Evolutionary conservation across 352 stramenopile species (phyloP).

Genomic region (Pythium pyrilobum): DNA sequence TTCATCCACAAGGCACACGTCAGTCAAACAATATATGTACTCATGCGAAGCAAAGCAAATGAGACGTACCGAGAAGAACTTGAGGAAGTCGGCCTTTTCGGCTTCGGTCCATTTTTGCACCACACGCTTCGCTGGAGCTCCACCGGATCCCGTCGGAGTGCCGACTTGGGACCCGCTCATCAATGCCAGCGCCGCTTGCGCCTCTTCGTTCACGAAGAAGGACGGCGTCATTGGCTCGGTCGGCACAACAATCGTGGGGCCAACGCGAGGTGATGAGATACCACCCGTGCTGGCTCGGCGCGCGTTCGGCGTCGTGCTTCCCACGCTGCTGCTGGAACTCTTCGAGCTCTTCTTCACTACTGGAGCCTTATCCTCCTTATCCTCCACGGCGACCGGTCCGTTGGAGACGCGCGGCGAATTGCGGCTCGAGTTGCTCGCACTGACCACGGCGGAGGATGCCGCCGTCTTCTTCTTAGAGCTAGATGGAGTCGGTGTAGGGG

Average conservation of each 20-base stretch:
- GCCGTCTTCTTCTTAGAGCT: slow-evolving; percentile 21
- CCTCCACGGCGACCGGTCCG: neutral
- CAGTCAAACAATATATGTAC: neutral
- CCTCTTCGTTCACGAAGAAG: slow-evolving; percentile 16
- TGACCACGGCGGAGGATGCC: slow-evolving; percentile 1
- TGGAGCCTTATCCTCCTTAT: slow-evolving; percentile 10
- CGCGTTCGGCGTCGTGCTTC: slow-evolving; percentile 1
- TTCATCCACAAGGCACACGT: neutral
- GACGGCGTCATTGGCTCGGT: slow-evolving; percentile 2
- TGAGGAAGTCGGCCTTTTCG: slow-evolving; percentile 86
- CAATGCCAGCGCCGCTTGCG: slow-evolving; percentile 17
- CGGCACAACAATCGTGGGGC: slow-evolving; percentile 18
- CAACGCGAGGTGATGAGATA: slow-evolving; percentile 16
- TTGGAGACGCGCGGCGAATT: slow-evolving; percentile 16
- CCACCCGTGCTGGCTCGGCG: slow-evolving; percentile 7
- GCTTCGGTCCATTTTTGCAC: slow-evolving; percentile 89
- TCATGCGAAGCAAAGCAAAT: neutral
- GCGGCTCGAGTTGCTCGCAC: slow-evolving; percentile 1
- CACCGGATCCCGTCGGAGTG: slow-evolving; percentile 17
- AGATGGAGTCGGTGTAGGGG: slow-evolving; percentile 2
- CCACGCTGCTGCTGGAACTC: neutral
- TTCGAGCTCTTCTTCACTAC: slow-evolving; percentile 16
- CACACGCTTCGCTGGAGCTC: slow-evolving; percentile 56
- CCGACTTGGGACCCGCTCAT: slow-evolving; percentile 9
- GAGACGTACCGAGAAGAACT: slow-evolving; percentile 76